Evolutionary conservation across 306 rosid species (phyloP).

Genomic region (Lathyrus sativus): DNA sequence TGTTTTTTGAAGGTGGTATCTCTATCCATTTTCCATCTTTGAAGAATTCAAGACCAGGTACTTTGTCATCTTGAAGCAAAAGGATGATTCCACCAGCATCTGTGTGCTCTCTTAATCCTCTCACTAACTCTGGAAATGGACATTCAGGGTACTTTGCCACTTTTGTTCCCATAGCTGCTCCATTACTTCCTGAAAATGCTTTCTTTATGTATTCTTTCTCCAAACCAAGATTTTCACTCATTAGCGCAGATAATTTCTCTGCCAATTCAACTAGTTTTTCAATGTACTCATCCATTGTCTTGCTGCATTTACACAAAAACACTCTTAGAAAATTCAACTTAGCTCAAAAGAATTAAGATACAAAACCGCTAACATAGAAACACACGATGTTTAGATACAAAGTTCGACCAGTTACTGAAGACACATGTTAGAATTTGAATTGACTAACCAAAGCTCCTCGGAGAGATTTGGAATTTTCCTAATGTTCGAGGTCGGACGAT

Average conservation of each 20-base stretch:
- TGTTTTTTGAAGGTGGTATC: conserved; percentile 86
- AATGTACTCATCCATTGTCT: conserved; percentile 69
- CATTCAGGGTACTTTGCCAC: conserved; percentile 81
- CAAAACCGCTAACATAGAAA: background rate
- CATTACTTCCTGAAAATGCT: conserved; percentile 59
- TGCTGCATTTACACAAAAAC: conserved; percentile 50
- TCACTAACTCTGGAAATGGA: conserved; percentile 63
- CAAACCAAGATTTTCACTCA: conserved; percentile 80
- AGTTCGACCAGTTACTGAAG: background rate
- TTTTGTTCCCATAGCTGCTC: conserved; percentile 80
- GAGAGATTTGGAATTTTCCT: conserved; percentile 54
- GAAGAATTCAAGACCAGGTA: conserved; percentile 71
- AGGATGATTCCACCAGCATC: conserved; percentile 95
- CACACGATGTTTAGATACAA: background rate
- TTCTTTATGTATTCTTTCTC: conserved; percentile 53
- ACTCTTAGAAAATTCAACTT: background rate
- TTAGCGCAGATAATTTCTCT: conserved; percentile 66
- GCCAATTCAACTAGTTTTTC: conserved; percentile 58
- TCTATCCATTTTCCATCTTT: conserved; percentile 79
- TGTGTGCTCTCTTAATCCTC: conserved; percentile 89
- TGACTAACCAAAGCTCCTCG: conserved; percentile 60
- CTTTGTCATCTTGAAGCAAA: conserved; percentile 84
- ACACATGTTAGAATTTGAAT: background rate
- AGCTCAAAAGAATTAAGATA: background rate
- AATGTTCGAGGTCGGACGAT: conserved; percentile 71